Conservation (phyloP, 495 filamentous ascomycete species). For the Penicillium coprophilum region DNA sequence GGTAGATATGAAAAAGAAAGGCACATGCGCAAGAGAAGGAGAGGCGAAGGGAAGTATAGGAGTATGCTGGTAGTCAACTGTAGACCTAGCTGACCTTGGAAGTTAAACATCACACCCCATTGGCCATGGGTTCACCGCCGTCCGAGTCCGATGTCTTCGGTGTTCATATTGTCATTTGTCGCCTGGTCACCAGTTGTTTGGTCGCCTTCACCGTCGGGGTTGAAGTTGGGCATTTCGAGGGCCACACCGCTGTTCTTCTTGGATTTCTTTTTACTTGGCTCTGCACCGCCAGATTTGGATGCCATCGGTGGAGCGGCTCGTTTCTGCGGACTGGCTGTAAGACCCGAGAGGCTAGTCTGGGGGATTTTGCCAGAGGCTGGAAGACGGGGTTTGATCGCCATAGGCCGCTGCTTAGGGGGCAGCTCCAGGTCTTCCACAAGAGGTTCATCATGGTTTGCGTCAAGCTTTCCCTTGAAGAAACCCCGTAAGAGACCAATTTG, state of each 20-base stretch:
- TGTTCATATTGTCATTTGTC: slow-evolving; percentile 20
- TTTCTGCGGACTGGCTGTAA: slow-evolving; percentile 73
- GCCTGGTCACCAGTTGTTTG: slow-evolving; percentile 21
- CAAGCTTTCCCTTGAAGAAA: slow-evolving; percentile 87
- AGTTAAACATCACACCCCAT: slow-evolving; percentile 26
- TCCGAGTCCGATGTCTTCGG: slow-evolving; percentile 22
- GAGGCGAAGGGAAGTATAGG: slow-evolving; percentile 11
- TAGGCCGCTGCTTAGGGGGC: slow-evolving; percentile 87
- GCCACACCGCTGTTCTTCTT: slow-evolving; percentile 47
- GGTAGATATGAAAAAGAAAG: not conserved
- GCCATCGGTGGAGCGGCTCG: slow-evolving; percentile 55
- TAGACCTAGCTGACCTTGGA: not conserved
- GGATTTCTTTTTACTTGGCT: slow-evolving; percentile 49
- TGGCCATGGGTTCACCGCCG: slow-evolving; percentile 31
- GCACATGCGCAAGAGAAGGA: slow-evolving; percentile 3
- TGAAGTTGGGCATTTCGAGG: slow-evolving; percentile 32
- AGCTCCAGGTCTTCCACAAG: slow-evolving; percentile 94
- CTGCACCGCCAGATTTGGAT: slow-evolving; percentile 29
- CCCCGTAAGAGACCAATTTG: slow-evolving; percentile 84
- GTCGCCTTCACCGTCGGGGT: slow-evolving; percentile 36
- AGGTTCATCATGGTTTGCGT: slow-evolving; percentile 75
- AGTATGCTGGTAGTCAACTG: not conserved
- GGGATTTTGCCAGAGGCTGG: slow-evolving; percentile 92
- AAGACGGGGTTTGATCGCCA: slow-evolving; percentile 67
- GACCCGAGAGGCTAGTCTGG: slow-evolving; percentile 30